Base-by-base conservation (phyloP, 2,329 filamentous ascomycete genomes). In the Fusarium succisae region DNA sequence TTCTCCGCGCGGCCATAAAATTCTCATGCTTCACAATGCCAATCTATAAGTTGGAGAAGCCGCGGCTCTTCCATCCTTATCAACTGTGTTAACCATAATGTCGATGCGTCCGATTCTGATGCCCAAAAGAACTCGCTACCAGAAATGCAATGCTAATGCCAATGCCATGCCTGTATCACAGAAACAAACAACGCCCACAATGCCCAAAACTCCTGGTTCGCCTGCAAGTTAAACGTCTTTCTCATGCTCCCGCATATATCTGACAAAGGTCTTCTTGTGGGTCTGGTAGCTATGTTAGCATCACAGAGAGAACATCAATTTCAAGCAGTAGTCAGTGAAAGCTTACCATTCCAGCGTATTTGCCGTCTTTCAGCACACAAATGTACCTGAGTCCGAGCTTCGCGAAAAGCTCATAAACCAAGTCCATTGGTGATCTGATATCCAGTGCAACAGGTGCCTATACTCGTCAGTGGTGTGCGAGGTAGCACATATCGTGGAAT, bases 191-290 rank as follows among this genome's bases (percentile, higher is more conserved):
- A 72, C 59, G 63, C 71, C 58, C 35, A 28, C 30, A 30, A 65
- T 57, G 55, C 50, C 50, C 48, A 51, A 64, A 61, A 69, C 64
- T 60, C 66, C 66, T 48, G 30, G 24, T 41, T 48, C n/a, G 24
- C 45, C 53, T 37, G 37, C 35, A 59, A 45, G 20, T 58, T 70
- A 63, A 79, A 39, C 59, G 44, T 85, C 80, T 75, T 92, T 87
- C 79, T 96, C 93, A 51, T 95, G 84, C 79, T 97, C 93, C 76
- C 95, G 94, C 83, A 97, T 92, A 80, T 97, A 98, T 82, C 94
- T 95, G 68, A 98, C 96, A 85, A 99, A 98, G 8, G 91, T 92
- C 86, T 99, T 99, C 86, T 98, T 98, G 83, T 99, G 96, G 57
- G 92, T 90, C 92, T 94, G 43, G 48, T 35, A n/a, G 26, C 44